A percentile compares a stretch with the other conserved stretches of the same genome.
phyloP scores from a whole-genome alignment of 2,329 filamentous ascomycete species.

The Cladosporium sp. region DNA sequence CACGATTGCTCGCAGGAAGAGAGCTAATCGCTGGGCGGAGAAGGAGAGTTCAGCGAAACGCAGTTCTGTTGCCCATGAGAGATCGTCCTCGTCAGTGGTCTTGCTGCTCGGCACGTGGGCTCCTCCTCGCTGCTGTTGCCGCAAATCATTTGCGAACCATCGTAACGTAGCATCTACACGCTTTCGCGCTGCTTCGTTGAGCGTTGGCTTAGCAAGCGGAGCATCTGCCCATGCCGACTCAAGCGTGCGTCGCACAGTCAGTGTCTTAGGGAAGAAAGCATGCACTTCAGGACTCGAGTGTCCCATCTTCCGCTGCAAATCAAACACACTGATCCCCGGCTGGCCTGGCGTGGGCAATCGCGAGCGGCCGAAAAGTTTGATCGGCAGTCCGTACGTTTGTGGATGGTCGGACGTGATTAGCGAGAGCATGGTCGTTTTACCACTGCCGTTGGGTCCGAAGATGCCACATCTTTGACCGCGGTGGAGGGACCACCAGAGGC shows the following conservation, averaged over 20 bases:
- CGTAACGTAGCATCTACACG: constrained; percentile 66
- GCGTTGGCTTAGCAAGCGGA: constrained; percentile 65
- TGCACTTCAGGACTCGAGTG: constrained; percentile 94
- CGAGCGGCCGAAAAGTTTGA: constrained; percentile 78
- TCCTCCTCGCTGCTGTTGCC: constrained; percentile 40
- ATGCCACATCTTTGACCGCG: constrained; percentile 86
- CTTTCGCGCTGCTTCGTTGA: constrained; percentile 54
- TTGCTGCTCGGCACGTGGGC: background rate
- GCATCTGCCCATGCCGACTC: constrained; percentile 91
- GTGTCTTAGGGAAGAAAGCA: constrained; percentile 76
- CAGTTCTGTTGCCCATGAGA: constrained; percentile 63
- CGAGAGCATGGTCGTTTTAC: constrained; percentile 91
- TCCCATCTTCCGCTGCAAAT: constrained; percentile 83
- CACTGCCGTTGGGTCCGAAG: constrained; percentile 88
- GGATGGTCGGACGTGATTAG: constrained; percentile 94
- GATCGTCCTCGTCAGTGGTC: constrained; percentile 21
- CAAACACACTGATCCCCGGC: constrained; percentile 81
- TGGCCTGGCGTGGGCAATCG: constrained; percentile 69
- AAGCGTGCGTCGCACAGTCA: constrained; percentile 69
- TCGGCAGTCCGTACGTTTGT: constrained; percentile 83
- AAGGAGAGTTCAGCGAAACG: constrained; percentile 73
- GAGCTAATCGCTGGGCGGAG: constrained; percentile 74
- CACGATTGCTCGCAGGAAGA: constrained; percentile 63
- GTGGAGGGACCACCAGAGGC: constrained; percentile 77
- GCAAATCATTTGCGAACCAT: constrained; percentile 78